Evolutionary conservation across 345 rosid genomes (phyloP), one percentile per base, ranked within the genome.

Genomic region (Camelina sativa): DNA sequence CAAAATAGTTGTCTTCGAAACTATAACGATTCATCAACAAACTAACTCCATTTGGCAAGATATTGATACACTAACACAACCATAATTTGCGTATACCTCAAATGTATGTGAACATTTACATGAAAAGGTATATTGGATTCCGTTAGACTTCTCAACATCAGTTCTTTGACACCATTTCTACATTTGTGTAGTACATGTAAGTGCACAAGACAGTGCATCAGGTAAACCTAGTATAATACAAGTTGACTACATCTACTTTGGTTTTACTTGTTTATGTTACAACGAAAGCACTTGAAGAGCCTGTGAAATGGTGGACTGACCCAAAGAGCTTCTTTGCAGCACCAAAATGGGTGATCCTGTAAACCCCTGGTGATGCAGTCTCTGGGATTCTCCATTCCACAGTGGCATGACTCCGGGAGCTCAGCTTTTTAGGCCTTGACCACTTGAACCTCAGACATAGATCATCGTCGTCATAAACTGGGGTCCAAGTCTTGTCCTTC

Each of bases 381-480:
- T 77, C 73, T 0, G 98, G 98, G 65, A 92, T 88, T 76, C 82
- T 84, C 98, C 98, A 96, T 75, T 89, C 93, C 19, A 94, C 84
- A 13, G 91, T 87, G 67, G 96, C 96, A 20, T 78, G 54, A 78
- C 98, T 94, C 41, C 67, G 83, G 11, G 91, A 41, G 58, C 97
- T 94, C 28, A 94, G 71, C 79, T 68, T 90, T 3, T 80, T 82
- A 71, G 91, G 97, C 77, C 98, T 80, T 0, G 96, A 87, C 98
- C 99, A 96, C 76, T 76, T 92, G 72, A 92, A 96, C 12, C 84
- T 84, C 23, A 96, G 85, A 87, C 97, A 92, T 67, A 92, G 83
- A 80, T 96, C 98, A 69, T 96, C 99, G 1, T 96, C 99, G 15
- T 92, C 99, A 9, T 88, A 91, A 61, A 84, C 85, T 3, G 97